These are phyloP conservation scores for Kodamaea kaohsiungensis DNA, from an alignment of 805 yeast species.

Conservation along the genomic window DNA sequence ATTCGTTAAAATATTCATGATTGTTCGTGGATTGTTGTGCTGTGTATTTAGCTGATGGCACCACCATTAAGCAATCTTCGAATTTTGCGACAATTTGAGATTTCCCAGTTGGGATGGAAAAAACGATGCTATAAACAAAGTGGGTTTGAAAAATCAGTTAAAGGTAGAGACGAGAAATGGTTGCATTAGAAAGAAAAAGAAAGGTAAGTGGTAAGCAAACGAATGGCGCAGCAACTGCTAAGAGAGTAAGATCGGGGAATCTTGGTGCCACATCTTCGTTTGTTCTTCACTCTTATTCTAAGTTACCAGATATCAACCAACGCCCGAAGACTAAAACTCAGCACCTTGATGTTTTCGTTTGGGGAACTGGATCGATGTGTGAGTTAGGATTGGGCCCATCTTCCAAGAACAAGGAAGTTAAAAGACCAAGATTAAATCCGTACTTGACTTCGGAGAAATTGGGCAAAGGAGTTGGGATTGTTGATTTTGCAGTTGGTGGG, in stretches of 20 bases:
- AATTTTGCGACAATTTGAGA: background rate
- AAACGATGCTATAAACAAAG: background rate
- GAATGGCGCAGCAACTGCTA: constrained; percentile 20
- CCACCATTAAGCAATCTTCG: background rate
- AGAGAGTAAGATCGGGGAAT: constrained; percentile 11
- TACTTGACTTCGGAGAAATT: constrained; percentile 53
- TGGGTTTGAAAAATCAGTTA: background rate
- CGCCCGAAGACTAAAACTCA: constrained; percentile 39
- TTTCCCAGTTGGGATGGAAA: background rate
- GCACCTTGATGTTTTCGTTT: constrained; percentile 78
- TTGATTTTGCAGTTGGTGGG: constrained; percentile 92
- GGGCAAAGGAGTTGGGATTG: constrained; percentile 57
- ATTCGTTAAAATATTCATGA: too few relatives aligned
- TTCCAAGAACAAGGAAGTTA: constrained; percentile 90
- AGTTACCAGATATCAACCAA: constrained; percentile 46
- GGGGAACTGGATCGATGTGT: constrained; percentile 98
- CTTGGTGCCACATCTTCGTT: constrained; percentile 38
- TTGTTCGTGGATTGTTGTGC: too few relatives aligned
- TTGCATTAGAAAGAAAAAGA: constrained; percentile 42
- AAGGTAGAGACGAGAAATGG: constrained; percentile 31
- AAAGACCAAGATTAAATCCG: constrained; percentile 92
- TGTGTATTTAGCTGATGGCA: too few relatives aligned
- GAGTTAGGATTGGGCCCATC: constrained; percentile 96
- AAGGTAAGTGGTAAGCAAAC: constrained; percentile 19
- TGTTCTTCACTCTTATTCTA: constrained; percentile 50